phyloP scores from a whole-genome alignment of 352 stramenopile genomes.

The Pythium phragmiticola region DNA sequence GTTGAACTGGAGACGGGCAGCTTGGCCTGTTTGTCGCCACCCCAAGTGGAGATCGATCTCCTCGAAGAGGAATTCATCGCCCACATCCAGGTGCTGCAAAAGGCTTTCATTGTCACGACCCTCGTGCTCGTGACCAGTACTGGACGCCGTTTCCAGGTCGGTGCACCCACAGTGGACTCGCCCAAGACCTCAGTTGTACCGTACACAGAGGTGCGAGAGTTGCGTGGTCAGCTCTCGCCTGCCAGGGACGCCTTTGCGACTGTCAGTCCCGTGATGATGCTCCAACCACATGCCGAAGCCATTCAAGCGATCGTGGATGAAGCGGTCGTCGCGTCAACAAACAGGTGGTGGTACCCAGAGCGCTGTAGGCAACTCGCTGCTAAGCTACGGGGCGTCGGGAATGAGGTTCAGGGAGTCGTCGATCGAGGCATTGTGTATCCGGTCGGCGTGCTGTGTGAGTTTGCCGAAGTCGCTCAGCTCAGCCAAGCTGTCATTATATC shows the following conservation, averaged over 20 bases:
- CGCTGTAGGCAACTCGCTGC: slow-evolving; percentile 1
- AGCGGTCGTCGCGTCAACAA: background rate
- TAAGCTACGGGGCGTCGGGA: background rate
- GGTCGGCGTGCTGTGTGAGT: background rate
- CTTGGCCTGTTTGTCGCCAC: background rate
- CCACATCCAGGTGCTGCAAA: background rate
- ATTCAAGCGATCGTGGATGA: background rate
- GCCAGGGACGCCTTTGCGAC: background rate
- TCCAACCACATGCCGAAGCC: background rate
- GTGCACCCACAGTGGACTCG: background rate
- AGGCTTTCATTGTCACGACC: background rate
- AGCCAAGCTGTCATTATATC: slow-evolving; percentile 8
- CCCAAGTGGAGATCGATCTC: slow-evolving; percentile 4
- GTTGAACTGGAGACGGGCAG: background rate
- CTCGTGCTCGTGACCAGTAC: slow-evolving; percentile 10
- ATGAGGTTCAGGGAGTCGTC: background rate
- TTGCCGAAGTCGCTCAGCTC: slow-evolving; percentile 4
- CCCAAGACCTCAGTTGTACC: background rate
- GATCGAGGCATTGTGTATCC: slow-evolving; percentile 4
- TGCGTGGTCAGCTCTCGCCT: background rate
- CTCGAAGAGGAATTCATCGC: slow-evolving; percentile 15
- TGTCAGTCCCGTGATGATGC: background rate
- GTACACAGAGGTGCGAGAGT: background rate
- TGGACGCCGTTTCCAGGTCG: slow-evolving; percentile 7
- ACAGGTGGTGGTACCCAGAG: slow-evolving; percentile 10